Evolutionary conservation across 192 early-diverging fungal genomes (phyloP).

Genomic region (Mortierella alpina): DNA sequence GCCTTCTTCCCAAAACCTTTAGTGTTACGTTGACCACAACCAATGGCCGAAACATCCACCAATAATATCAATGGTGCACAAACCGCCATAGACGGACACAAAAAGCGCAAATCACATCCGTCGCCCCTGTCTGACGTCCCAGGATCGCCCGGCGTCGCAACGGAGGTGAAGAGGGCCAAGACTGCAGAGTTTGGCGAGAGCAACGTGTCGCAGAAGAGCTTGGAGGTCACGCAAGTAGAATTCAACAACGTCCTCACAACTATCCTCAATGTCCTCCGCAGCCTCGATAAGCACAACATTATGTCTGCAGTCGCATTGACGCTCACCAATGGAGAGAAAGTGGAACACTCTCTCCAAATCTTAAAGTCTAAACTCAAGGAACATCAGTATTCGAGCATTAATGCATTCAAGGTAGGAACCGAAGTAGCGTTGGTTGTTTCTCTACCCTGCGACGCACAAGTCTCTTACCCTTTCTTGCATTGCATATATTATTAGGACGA

Average conservation of each 20-base stretch:
- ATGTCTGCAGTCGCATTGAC: conserved; percentile 1
- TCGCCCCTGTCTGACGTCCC: conserved; percentile 31
- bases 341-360: conserved; percentile 5
- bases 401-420: conserved; percentile 28
- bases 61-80: neutral
- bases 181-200: conserved; percentile 24
- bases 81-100: conserved; percentile 2
- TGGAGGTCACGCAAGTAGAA: conserved; percentile 37
- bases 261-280: conserved; percentile 25
- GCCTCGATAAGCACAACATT: conserved; percentile 28
- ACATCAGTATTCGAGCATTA: conserved; percentile 21
- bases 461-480: neutral
- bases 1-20: neutral
- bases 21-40: neutral
- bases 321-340: conserved; percentile 22
- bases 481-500: conserved; percentile 21
- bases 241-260: conserved; percentile 31
- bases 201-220: conserved; percentile 11
- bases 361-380: conserved; percentile 29
- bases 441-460: neutral
- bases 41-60: neutral
- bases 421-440: neutral
- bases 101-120: conserved; percentile 45
- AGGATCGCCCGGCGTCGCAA: conserved; percentile 16
- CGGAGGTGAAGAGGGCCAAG: conserved; percentile 41